Evolutionary conservation across 805 yeast species (phyloP), one percentile per base, ranked within the genome.

Genomic region (Starmerella potacharoeniae): DNA sequence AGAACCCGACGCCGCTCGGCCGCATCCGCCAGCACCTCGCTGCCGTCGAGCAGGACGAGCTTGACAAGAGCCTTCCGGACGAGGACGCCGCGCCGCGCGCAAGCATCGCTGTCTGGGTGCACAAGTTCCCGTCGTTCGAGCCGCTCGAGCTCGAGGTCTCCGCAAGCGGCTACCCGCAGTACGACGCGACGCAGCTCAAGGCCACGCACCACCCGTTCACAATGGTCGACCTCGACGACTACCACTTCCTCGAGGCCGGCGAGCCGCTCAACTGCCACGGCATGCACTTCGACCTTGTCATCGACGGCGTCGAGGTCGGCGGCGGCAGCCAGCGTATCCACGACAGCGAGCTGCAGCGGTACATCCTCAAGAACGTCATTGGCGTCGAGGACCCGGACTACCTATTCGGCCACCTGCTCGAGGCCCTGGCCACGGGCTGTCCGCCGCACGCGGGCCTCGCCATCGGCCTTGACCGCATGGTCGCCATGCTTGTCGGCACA

Each of bases 381-480:
- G 69, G 76, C 7, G 82, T 93, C 11, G 35, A 58, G 13, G 58
- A 86, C 58, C 77, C 86, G 31, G 75, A 82, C 46, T 65, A 67
- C 37, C 71, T 88, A 8, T 93, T 93, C 72, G 95, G 96, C 0
- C 99, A 93, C 69, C 73, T 93, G 42, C 73, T 93, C 35, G 73
- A 75, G 42, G 96, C 96, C 0, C 78, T 93, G 54, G 79, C 79
- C 29, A 80, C 85, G 71, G 98, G 98, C 1, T 88, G 97, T 65
- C 99, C 99, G 0, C 99, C 99, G 0, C 99, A 93, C 70, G 96
- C 97, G 2, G 99, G 99, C 0, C 74, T 93, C 40, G 99, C 98
- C 0, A 74, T 93, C 37, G 99, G 98, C 0, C 86, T 93, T 62
- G 99, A 93, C 67, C 74, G 99, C 58, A 73, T 93, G 74, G 82